A percentile compares a stretch with the other conserved stretches of the same genome.
Evolutionary conservation across 805 yeast species (phyloP).

Genomic region (Starmerella ratchasimensis): DNA sequence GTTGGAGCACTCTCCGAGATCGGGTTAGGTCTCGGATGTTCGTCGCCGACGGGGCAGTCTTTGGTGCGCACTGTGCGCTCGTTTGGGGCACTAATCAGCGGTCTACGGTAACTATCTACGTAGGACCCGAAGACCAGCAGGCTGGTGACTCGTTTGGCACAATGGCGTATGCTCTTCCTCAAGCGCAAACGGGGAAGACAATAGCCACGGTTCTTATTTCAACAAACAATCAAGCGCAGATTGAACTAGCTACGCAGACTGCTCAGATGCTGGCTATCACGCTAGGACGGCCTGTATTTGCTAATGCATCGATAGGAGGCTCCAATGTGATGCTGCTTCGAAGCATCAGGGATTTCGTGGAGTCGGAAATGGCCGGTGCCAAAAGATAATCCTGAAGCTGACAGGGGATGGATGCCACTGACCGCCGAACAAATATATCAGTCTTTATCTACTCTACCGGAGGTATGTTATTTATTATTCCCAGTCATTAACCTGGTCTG

Average conservation of each 20-base stretch:
- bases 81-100: constrained; percentile 6
- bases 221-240: constrained; percentile 7
- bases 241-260: constrained; percentile 13
- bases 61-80: constrained; percentile 14
- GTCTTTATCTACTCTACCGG: too few relatives aligned
- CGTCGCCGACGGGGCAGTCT: constrained; percentile 5
- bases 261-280: constrained; percentile 15
- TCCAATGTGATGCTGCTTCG: constrained; percentile 3
- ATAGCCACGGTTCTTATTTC: constrained; percentile 12
- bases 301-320: constrained; percentile 14
- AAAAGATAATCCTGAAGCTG: too few relatives aligned
- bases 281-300: constrained; percentile 17
- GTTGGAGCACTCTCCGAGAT: too few relatives aligned
- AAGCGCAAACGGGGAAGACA: constrained; percentile 2
- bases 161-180: constrained; percentile 20
- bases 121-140: constrained; percentile 3
- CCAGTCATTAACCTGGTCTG: too few relatives aligned
- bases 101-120: constrained; percentile 15
- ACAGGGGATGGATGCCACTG: too few relatives aligned
- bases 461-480: too few relatives aligned
- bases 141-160: constrained; percentile 15
- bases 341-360: constrained; percentile 2
- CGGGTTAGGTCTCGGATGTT: constrained; percentile 7
- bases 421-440: too few relatives aligned
- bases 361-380: too few relatives aligned